A percentile compares a stretch with the other conserved stretches of the same genome.
These are phyloP conservation scores for Heliocybe sulcata DNA, from an alignment of 1,284 basidiomycete genomes.

Conservation along the genomic window DNA sequence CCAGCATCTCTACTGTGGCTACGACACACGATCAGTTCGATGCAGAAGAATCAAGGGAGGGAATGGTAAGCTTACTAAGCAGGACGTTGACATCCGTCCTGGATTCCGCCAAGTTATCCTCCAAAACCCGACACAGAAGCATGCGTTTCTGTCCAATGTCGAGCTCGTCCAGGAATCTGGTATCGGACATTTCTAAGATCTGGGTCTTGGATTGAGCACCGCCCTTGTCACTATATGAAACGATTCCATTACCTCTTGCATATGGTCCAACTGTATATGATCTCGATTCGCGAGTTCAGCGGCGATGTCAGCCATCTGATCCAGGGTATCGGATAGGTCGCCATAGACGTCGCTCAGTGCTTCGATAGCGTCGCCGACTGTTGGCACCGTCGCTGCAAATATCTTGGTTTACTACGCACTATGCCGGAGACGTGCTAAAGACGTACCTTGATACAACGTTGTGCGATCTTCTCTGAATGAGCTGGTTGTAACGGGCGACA, in stretches of 20 bases:
- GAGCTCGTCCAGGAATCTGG: constrained; percentile 50
- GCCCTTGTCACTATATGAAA: neutral
- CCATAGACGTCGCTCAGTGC: constrained; percentile 57
- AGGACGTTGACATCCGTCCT: constrained; percentile 43
- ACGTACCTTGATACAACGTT: constrained; percentile 30
- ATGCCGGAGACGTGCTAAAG: constrained; percentile 7
- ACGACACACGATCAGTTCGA: constrained; percentile 5
- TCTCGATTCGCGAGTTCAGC: constrained; percentile 68
- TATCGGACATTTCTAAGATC: constrained; percentile 51
- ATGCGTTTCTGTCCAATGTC: constrained; percentile 62
- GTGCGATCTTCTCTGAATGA: constrained; percentile 38
- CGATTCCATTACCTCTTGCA: constrained; percentile 48
- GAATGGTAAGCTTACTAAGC: constrained; percentile 35
- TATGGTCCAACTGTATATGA: constrained; percentile 62
- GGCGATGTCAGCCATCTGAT: constrained; percentile 61
- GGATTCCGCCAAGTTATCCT: constrained; percentile 35
- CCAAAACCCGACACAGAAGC: constrained; percentile 54
- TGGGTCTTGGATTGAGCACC: constrained; percentile 18
- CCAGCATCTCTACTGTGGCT: constrained; percentile 78
- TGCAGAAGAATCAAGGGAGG: constrained; percentile 4
- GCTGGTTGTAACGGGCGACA: constrained; percentile 51
- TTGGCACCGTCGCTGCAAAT: constrained; percentile 58
- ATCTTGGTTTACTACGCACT: too few species aligned
- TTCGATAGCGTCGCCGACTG: constrained; percentile 68
- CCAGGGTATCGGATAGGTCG: constrained; percentile 53